Evolutionary conservation across 176 grass and related monocot genomes (phyloP), one percentile per base, ranked within the genome.

Genomic region (Oryza punctata): DNA sequence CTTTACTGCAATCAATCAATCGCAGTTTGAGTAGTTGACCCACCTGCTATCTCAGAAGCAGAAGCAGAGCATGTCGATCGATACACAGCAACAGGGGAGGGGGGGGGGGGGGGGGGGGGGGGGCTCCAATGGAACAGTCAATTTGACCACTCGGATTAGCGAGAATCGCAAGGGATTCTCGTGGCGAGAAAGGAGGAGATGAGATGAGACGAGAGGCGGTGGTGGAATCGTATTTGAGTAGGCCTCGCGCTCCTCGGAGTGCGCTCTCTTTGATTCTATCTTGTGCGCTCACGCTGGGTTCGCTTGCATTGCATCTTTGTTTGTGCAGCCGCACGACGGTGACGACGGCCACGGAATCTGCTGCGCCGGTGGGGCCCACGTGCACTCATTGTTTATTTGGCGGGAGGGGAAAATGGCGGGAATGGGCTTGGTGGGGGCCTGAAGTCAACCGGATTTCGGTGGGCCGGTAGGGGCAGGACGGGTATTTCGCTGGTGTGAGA

Each of bases 271-370:
- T 72, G 21, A 61, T 50, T 35, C 26, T 57, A 13, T 19, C 38
- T 72, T 18, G 6, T 47, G 69, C 6, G 19, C 21, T 3, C 35
- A n/a, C n/a, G n/a, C n/a, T n/a, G n/a, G 0, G 15, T 24, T 54
- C 13, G 72, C 21, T 8, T 78, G 83, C 78, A n/a, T n/a, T n/a
- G n/a, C n/a, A 86, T 86, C 73, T 82, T 89, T 69, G 81, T 75
- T 69, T 79, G 87, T 69, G 85, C 70, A 68, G 63, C 78, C 27
- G 81, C 87, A 79, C 75, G 76, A 88, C 38, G 87, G n/a, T n/a
- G 81, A 79, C 75, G 76, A 88, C 38, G 87, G n/a, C 28, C 75
- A 89, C 61, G 76, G 81, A 85, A 85, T 80, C 81, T 75, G 43
- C 32, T 41, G 12, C 46, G 18, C 1, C 3, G 0, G 67, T 72